Percentiles rank a stretch among this genome's conserved stretches.
Conservation (phyloP, 2,329 filamentous ascomycete genomes). For the Diaporthe humulicola region DNA sequence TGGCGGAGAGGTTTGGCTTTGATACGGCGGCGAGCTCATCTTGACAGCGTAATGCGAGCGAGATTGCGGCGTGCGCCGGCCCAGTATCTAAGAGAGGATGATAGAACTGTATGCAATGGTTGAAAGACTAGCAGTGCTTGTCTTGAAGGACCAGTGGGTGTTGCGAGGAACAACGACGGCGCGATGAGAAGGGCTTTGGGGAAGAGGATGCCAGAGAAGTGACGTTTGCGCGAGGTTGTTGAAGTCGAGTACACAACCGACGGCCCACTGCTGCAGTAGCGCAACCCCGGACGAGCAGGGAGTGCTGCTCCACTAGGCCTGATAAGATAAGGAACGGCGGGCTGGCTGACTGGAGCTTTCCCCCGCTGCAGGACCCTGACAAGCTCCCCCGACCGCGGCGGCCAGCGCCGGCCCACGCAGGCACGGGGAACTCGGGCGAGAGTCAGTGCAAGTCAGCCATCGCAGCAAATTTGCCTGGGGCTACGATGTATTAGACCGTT, state of each 20-base stretch:
- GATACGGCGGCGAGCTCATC: conserved; percentile 70
- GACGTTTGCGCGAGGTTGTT: neutral
- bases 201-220: neutral
- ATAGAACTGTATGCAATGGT: too few relatives aligned
- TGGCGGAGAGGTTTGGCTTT: conserved; percentile 58
- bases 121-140: neutral
- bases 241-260: neutral
- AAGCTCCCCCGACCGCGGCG: conserved; percentile 25
- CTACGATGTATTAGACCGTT: conserved; percentile 4
- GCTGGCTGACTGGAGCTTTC: neutral
- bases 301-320: conserved; percentile 8
- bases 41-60: conserved; percentile 30
- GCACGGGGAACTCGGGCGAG: conserved; percentile 26
- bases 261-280: conserved; percentile 8
- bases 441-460: conserved; percentile 30
- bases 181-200: neutral
- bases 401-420: conserved; percentile 32
- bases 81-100: neutral
- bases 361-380: conserved; percentile 27
- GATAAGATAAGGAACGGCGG: conserved; percentile 35
- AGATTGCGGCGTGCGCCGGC: neutral
- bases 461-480: conserved; percentile 12
- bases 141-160: neutral
- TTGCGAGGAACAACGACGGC: too few relatives aligned
- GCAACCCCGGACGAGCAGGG: neutral